phyloP scores from a whole-genome alignment of 768 basidiomycete species.

The Sporobolomyces phaffii region DNA sequence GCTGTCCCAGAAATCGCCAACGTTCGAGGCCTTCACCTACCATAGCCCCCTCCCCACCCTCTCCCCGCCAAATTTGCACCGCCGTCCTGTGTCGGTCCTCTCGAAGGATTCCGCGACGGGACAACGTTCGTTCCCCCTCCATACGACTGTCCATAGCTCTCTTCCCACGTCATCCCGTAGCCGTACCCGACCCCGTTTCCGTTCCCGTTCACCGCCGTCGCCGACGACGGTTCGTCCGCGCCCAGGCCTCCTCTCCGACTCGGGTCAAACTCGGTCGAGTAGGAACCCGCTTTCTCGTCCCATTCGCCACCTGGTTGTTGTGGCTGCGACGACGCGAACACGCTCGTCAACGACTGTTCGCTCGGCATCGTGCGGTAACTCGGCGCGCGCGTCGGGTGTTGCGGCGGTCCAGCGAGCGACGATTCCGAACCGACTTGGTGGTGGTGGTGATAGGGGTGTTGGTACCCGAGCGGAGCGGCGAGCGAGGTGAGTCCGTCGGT shows the following conservation, averaged over 20 bases:
- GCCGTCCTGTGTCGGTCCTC: not conserved
- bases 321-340: too few species aligned
- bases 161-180: slow-evolving; percentile 15
- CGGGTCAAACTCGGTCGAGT: too few species aligned
- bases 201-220: too few species aligned
- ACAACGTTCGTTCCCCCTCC: not conserved
- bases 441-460: too few species aligned
- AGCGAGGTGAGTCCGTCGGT: slow-evolving; percentile 11
- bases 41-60: not conserved
- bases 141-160: slow-evolving; percentile 4
- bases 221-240: too few species aligned
- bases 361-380: slow-evolving; percentile 22
- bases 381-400: slow-evolving; percentile 4
- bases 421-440: slow-evolving; percentile 5
- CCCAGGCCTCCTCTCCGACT: too few species aligned
- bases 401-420: too few species aligned
- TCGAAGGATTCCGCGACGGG: not conserved
- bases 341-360: not conserved
- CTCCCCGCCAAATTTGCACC: not conserved
- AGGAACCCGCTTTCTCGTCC: slow-evolving; percentile 21
- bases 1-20: too few species aligned
- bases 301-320: not conserved
- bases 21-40: not conserved
- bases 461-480: slow-evolving; percentile 20
- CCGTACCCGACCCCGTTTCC: not conserved